Conservation (phyloP, 2,329 filamentous ascomycete genomes). For the Alternaria postmessia region DNA sequence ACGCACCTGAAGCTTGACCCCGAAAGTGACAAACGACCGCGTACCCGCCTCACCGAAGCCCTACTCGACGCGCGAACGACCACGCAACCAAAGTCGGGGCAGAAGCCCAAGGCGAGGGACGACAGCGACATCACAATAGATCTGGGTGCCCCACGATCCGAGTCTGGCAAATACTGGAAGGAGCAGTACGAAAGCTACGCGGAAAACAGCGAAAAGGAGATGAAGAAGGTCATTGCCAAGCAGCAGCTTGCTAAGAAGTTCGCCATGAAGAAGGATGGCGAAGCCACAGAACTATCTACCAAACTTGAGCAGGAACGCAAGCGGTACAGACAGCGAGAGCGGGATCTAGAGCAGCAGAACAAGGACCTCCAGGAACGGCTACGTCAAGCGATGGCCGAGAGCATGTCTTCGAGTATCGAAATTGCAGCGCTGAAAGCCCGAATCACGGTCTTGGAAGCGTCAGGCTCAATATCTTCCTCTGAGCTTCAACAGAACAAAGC, state of each 20-base stretch:
- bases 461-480: constrained; percentile 24
- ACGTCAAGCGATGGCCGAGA: constrained; percentile 45
- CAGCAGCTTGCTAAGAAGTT: constrained; percentile 82
- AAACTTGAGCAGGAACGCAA: constrained; percentile 73
- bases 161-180: constrained; percentile 83
- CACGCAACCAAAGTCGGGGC: constrained; percentile 38
- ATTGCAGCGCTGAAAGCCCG: constrained; percentile 46
- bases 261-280: constrained; percentile 77
- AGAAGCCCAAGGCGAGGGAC: constrained; percentile 50
- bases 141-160: constrained; percentile 75
- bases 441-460: constrained; percentile 40
- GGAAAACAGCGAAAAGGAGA: constrained; percentile 73
- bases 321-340: constrained; percentile 71
- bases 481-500: constrained; percentile 25
- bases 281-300: constrained; percentile 71
- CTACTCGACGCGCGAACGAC: constrained; percentile 56
- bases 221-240: constrained; percentile 80
- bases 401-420: constrained; percentile 42
- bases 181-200: constrained; percentile 78
- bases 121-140: constrained; percentile 73
- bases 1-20: constrained; percentile 42
- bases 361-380: constrained; percentile 53
- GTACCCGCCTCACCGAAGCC: constrained; percentile 55
- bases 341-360: constrained; percentile 68
- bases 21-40: constrained; percentile 43